Evolutionary conservation across 2,329 filamentous ascomycete genomes (phyloP).

Genomic region (Metarhizium humberi): DNA sequence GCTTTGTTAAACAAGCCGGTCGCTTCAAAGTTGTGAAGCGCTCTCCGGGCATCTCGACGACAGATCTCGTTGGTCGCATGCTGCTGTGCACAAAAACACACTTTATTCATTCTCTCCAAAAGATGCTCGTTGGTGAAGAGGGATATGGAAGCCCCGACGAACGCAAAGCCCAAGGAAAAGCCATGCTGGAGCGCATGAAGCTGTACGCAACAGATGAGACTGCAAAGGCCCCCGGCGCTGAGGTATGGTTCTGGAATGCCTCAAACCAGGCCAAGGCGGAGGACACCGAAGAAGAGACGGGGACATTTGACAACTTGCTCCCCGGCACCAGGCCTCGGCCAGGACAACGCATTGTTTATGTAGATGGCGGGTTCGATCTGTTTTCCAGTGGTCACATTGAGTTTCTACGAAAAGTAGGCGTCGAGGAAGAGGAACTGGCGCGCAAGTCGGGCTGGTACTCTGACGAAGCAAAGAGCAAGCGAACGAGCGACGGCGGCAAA

Average conservation of each 20-base stretch:
- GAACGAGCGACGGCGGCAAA: conserved; percentile 46
- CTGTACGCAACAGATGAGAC: conserved; percentile 85
- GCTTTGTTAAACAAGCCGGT: conserved; percentile 88
- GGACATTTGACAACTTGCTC: conserved; percentile 59
- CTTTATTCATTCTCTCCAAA: conserved; percentile 75
- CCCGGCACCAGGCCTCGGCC: conserved; percentile 60
- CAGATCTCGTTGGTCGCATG: conserved; percentile 97
- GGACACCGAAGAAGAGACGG: conserved; percentile 45
- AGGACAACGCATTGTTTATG: conserved; percentile 83
- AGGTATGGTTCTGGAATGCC: conserved; percentile 77
- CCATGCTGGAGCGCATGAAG: conserved; percentile 67
- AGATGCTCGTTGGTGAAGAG: conserved; percentile 59
- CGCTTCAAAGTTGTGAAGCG: conserved; percentile 96
- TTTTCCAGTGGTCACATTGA: conserved; percentile 97
- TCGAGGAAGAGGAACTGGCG: conserved; percentile 63
- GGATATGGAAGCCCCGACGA: conserved; percentile 62
- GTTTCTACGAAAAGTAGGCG: conserved; percentile 71
- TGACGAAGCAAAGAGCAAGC: conserved; percentile 51
- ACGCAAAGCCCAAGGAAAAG: conserved; percentile 49
- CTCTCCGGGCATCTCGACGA: conserved; percentile 93
- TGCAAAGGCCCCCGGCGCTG: conserved; percentile 66
- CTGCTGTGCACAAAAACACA: conserved; percentile 89
- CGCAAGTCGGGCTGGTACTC: conserved; percentile 64
- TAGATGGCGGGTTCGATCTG: conserved; percentile 92
- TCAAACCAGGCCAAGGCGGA: conserved; percentile 37